These are phyloP conservation scores for Pinus tabuliformis DNA, from an alignment of 75 land plant species.

Conservation along the genomic window DNA sequence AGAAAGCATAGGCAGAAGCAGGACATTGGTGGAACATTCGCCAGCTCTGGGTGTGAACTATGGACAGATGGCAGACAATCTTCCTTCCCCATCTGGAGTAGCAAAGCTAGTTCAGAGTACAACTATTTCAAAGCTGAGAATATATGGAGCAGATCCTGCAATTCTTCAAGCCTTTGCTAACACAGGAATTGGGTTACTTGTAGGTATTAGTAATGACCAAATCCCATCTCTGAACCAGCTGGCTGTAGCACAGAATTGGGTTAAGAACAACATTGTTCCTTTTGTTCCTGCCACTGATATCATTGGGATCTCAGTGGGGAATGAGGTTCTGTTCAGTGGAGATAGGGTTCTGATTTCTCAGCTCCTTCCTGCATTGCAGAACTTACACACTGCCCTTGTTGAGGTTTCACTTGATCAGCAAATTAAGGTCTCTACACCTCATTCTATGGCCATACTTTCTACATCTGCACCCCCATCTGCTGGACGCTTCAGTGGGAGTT, in stretches of 20 bases:
- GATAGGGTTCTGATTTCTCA: slow-evolving; percentile 24
- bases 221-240: slow-evolving; percentile 34
- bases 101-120: slow-evolving; percentile 48
- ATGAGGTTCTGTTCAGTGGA: slow-evolving; percentile 59
- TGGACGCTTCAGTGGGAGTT: slow-evolving; percentile 43
- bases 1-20: no score
- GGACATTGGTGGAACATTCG: no score
- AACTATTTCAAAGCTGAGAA: slow-evolving; percentile 38
- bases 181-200: slow-evolving; percentile 60
- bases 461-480: slow-evolving; percentile 69
- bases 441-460: slow-evolving; percentile 46
- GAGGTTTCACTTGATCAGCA: slow-evolving; percentile 25
- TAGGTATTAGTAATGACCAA: slow-evolving; percentile 55
- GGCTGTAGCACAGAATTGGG: slow-evolving; percentile 37
- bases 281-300: slow-evolving; percentile 64
- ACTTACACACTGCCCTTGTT: slow-evolving; percentile 40
- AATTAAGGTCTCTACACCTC: slow-evolving; percentile 60
- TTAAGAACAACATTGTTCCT: slow-evolving; percentile 36
- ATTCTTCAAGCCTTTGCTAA: slow-evolving; percentile 61
- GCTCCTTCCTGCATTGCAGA: slow-evolving; percentile 72
- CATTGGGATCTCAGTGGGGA: slow-evolving; percentile 62
- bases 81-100: slow-evolving; percentile 49
- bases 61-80: slow-evolving; percentile 71
- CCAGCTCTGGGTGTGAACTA: slow-evolving; percentile 59
- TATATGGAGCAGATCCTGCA: slow-evolving; percentile 55